Conservation (phyloP, 129 eudicot species). For the Pseudognaphalium luteoalbum region DNA sequence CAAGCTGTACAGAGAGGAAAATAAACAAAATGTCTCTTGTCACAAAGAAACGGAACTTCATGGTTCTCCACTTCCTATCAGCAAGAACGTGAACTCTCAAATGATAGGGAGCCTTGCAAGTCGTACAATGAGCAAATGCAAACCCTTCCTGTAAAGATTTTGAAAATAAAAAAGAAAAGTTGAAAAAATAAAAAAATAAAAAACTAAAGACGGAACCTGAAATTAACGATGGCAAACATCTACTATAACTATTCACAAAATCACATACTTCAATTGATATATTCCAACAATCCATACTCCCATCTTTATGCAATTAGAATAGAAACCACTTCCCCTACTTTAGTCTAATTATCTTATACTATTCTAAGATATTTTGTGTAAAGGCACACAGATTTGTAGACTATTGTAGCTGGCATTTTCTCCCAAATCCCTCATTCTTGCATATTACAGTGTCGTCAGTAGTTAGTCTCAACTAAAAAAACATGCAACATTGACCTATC, state of each 20-base stretch:
- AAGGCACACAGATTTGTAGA: neutral
- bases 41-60: constrained; percentile 96
- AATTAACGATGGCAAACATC: constrained; percentile 4
- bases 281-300: neutral
- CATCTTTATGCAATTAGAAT: constrained; percentile 2
- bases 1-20: constrained; percentile 90
- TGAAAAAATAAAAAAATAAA: too few relatives aligned
- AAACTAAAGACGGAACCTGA: neutral
- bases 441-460: neutral
- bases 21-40: constrained; percentile 91
- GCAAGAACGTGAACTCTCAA: constrained; percentile 92
- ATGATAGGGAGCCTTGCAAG: constrained; percentile 99
- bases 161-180: neutral
- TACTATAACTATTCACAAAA: neutral
- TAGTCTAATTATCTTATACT: neutral
- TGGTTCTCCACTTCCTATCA: constrained; percentile 94
- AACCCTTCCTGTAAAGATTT: constrained; percentile 79
- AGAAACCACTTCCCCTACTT: neutral
- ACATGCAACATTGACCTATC: neutral
- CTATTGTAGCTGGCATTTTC: neutral
- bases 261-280: constrained; percentile 13
- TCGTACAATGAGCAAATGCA: constrained; percentile 99
- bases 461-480: too few relatives aligned
- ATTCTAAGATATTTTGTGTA: neutral
- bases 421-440: neutral